Base-by-base conservation (phyloP, 2,329 filamentous ascomycete genomes). In the Fusarium torulosum region DNA sequence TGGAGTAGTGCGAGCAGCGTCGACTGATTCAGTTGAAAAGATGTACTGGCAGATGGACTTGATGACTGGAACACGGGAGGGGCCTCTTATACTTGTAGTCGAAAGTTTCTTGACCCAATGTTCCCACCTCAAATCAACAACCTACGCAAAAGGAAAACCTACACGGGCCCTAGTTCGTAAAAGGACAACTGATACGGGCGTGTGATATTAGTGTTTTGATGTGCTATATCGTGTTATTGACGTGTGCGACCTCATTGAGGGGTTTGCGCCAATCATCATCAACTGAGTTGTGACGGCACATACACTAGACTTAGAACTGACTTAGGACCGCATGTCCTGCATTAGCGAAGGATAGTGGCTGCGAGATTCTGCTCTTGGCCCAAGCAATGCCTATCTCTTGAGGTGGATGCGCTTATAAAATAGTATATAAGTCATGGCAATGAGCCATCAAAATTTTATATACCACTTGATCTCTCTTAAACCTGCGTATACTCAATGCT, bases 241-340 rank as follows among this genome's bases (percentile, higher is more conserved):
- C 25, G 21, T 23, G 21, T 7, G 8, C 17, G 15, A 37, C 37
- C 20, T 23, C 20, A 59, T 40, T 49, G 55, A 51, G 61, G 61
- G 62, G 62, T 23, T 47, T 13, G 45, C 50, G n/a, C 62, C 61
- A 66, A 66, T 66, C 21, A 46, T 31, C 33, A 19, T 51, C 9
- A 55, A 56, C 43, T 42, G 21, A 15, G 49, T 51, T 54, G 59
- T 45, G 47, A 6, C 15, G 17, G 10, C 29, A 19, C 21, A 10
- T 20, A n/a, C 43, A 63, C 59, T 64, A 64, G 17, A 44, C 59
- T 52, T 20, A 21, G 33, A 63, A 49, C 40, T 50, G 53, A 10
- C 4, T 19, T 40, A 25, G 9, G 20, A 27, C 4, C 35, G 25
- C 61, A 59, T 59, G 4, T 44, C 46, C 31, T 58, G 61, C 61